A percentile compares a stretch with the other conserved stretches of the same genome.
phyloP scores from a whole-genome alignment of 2,329 filamentous ascomycete genomes.

The Cordyceps farinosa region DNA sequence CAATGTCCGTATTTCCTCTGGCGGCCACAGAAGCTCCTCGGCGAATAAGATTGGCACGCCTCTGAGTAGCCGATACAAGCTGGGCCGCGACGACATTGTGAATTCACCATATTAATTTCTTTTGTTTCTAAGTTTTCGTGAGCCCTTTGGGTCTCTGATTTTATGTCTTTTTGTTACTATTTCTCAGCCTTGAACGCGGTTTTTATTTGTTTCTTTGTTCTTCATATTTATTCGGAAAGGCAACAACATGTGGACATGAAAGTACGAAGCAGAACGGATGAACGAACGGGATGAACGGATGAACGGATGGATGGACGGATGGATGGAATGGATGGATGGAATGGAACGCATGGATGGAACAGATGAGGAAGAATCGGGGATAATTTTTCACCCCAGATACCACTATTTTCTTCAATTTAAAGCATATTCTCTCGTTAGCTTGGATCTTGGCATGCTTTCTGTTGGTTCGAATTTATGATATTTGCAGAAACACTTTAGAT shows the following conservation, averaged over 20 bases:
- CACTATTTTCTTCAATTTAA: slow-evolving; percentile 15
- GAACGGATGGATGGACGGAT: slow-evolving; percentile 16
- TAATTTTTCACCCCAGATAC: slow-evolving; percentile 14
- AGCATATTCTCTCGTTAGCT: too few relatives aligned
- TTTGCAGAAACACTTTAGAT: not conserved
- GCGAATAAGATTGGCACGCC: slow-evolving; percentile 50
- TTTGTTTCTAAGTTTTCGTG: not conserved
- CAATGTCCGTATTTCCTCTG: slow-evolving; percentile 46
- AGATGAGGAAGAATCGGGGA: not conserved
- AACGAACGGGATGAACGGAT: slow-evolving; percentile 15
- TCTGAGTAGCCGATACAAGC: slow-evolving; percentile 63
- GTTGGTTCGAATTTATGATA: not conserved
- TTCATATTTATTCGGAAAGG: not conserved
- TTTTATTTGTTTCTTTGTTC: not conserved
- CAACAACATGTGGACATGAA: not conserved
- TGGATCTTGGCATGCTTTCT: too few relatives aligned
- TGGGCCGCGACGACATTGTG: slow-evolving; percentile 80
- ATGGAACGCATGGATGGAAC: not conserved
- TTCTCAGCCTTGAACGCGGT: not conserved
- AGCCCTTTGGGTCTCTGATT: not conserved
- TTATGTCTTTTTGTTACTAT: not conserved
- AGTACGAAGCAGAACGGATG: not conserved
- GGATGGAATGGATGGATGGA: slow-evolving; percentile 24
- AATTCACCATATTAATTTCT: slow-evolving; percentile 53
- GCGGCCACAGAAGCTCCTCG: slow-evolving; percentile 46